Conservation (phyloP, 768 basidiomycete species). For the Tulasnella sp. region DNA sequence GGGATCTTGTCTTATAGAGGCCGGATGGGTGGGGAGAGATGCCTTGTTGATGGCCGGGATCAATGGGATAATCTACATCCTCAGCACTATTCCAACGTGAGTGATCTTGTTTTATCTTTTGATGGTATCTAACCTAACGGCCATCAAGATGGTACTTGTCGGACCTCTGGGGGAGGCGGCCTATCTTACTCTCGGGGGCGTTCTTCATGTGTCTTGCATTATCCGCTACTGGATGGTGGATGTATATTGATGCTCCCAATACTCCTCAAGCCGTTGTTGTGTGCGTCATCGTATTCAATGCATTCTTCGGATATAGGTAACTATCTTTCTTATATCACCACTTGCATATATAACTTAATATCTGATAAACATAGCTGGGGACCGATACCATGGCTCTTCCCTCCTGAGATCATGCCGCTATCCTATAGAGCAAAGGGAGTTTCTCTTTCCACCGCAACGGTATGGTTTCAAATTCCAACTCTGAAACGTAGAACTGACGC, state of each 20-base stretch:
- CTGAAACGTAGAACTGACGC: slow-evolving; percentile 35
- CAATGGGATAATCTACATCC: slow-evolving; percentile 68
- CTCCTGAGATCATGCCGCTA: slow-evolving; percentile 90
- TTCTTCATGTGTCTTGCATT: slow-evolving; percentile 69
- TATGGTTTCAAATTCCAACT: slow-evolving; percentile 17
- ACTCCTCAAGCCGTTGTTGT: slow-evolving; percentile 80
- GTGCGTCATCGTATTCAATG: slow-evolving; percentile 87
- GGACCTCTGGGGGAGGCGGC: slow-evolving; percentile 78
- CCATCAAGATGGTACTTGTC: slow-evolving; percentile 76
- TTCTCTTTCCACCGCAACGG: slow-evolving; percentile 79
- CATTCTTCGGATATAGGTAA: slow-evolving; percentile 76
- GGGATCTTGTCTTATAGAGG: slow-evolving; percentile 40
- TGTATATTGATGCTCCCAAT: slow-evolving; percentile 74
- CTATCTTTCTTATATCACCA: slow-evolving; percentile 1
- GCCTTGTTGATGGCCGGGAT: slow-evolving; percentile 94
- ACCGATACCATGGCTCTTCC: slow-evolving; percentile 77
- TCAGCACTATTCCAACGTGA: slow-evolving; percentile 73
- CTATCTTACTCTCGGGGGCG: slow-evolving; percentile 78
- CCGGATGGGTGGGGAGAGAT: slow-evolving; percentile 88
- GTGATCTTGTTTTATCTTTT: slow-evolving; percentile 23
- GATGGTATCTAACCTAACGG: slow-evolving; percentile 5
- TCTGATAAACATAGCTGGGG: slow-evolving; percentile 46
- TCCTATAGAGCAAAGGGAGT: slow-evolving; percentile 90
- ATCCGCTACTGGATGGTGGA: slow-evolving; percentile 78
- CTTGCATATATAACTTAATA: too few relatives aligned